Percentiles rank a stretch among this genome's conserved stretches.
Evolutionary conservation across 1,284 basidiomycete genomes (phyloP).

Genomic region (Leccinum variabile): DNA sequence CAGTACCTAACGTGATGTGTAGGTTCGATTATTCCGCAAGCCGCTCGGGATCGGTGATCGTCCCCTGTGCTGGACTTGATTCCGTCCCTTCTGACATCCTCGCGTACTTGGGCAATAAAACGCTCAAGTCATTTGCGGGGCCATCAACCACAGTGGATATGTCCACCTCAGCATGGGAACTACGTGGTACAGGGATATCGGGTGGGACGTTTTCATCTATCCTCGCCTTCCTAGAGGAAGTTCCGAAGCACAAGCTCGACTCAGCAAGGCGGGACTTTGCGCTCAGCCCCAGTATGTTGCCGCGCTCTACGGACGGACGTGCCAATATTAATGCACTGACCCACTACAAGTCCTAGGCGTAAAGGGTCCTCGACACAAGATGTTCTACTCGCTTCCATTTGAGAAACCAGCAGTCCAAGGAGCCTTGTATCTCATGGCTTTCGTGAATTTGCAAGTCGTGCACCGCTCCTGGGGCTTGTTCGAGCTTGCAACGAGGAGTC

Average conservation of each 20-base stretch:
- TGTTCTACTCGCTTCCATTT: conserved; percentile 51
- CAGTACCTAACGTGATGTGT: conserved; percentile 7
- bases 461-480: conserved; percentile 79
- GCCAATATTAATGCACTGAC: not conserved
- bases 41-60: conserved; percentile 53
- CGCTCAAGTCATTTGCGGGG: conserved; percentile 41
- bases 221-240: conserved; percentile 47
- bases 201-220: conserved; percentile 70
- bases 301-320: not conserved
- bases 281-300: conserved; percentile 55
- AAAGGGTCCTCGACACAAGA: conserved; percentile 36
- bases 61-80: conserved; percentile 62
- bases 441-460: conserved; percentile 65
- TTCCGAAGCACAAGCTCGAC: conserved; percentile 42
- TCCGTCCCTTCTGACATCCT: conserved; percentile 58
- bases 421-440: conserved; percentile 61
- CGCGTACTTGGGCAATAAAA: conserved; percentile 51
- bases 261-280: conserved; percentile 44
- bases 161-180: conserved; percentile 48
- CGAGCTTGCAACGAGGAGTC: conserved; percentile 37
- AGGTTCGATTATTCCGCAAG: conserved; percentile 59
- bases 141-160: conserved; percentile 37
- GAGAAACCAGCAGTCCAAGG: conserved; percentile 51
- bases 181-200: conserved; percentile 54
- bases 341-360: conserved; percentile 42